These are phyloP conservation scores for Micractinium sp. DNA, from an alignment of 139 green algal species.

Conservation along the genomic window DNA sequence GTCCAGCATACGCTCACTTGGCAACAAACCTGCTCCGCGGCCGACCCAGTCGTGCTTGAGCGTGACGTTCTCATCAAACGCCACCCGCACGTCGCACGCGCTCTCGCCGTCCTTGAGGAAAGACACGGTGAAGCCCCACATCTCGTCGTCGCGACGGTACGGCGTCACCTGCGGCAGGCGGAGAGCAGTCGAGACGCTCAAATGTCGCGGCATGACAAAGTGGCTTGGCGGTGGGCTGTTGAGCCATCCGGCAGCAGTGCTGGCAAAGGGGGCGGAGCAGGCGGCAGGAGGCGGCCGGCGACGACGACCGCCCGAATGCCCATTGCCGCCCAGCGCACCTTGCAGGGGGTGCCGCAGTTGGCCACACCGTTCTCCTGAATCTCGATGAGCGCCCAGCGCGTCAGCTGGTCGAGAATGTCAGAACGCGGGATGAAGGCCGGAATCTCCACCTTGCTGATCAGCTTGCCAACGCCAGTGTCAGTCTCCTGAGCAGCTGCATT, in stretches of 20 bases:
- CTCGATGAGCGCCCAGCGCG: conserved; percentile 74
- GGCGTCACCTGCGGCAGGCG: conserved; percentile 17
- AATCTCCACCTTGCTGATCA: conserved; percentile 82
- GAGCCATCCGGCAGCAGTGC: neutral
- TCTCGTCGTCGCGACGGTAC: conserved; percentile 38
- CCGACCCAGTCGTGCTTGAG: conserved; percentile 83
- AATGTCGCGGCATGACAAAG: neutral
- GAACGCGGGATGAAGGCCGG: conserved; percentile 84
- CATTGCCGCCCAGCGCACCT: neutral
- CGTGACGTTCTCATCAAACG: conserved; percentile 72
- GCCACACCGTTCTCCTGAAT: conserved; percentile 68
- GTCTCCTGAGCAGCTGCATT: neutral
- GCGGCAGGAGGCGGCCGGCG: neutral
- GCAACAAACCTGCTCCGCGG: conserved; percentile 57
- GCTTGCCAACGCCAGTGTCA: conserved; percentile 43
- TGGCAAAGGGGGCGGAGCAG: too few relatives aligned
- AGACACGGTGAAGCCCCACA: conserved; percentile 73
- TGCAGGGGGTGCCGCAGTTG: conserved; percentile 69
- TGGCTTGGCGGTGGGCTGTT: neutral
- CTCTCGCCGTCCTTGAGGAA: conserved; percentile 77
- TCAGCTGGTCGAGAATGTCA: conserved; percentile 88
- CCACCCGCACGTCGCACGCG: conserved; percentile 66
- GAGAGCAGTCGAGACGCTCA: neutral
- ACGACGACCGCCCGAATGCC: neutral
- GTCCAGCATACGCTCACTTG: neutral